Base-by-base conservation (phyloP, 164 flowering plant species). In the Tetracentron sinense region DNA sequence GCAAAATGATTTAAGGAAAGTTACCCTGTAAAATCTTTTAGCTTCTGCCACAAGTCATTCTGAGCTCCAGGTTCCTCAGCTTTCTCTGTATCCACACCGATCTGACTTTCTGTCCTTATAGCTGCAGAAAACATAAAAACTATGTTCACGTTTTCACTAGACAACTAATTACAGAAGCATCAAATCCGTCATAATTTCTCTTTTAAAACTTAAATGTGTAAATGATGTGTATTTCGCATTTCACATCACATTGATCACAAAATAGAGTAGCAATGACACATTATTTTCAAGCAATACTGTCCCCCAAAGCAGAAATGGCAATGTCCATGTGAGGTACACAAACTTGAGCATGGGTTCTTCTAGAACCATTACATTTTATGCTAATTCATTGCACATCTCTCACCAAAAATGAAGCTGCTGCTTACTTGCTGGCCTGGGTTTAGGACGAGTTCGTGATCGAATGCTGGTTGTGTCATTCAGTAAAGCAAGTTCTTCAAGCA, bases 21-120 rank as follows among this genome's bases (percentile, higher is more conserved):
- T 59, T 87, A 94, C 98, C 97, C 97, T 23, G 89, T 90, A 69
- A 86, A 72, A 73, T 84, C 83, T 80, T 81, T 85, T 30, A 94
- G 66, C 65, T 78, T 72, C 64, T 80, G 71, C 97, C 81, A 87
- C 5, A 77, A 1, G 59, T 91, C 95, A 56, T 65, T 68, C 60
- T 78, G 64, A 28, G 80, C 81, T 62, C 26, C 88, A 62, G 90
- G 68, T 65, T 82, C 83, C 54, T 82, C 84, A 62, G 73, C 54
- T 31, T 71, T 73, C 66, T 74, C 86, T 7, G 77, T 52, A 26
- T 64, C 78, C 4, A 75, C 50, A 54, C 38, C 70, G 7, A 26
- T 63, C 71, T 71, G 70, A 66, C 55, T 71, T 69, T 85, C 85
- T 23, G 55, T 20, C 44, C 33, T 74, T 72, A 62, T 68, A 71